Evolutionary conservation across 306 rosid species (phyloP), one percentile per base, ranked within the genome.

Genomic region (Glycine latifolia): DNA sequence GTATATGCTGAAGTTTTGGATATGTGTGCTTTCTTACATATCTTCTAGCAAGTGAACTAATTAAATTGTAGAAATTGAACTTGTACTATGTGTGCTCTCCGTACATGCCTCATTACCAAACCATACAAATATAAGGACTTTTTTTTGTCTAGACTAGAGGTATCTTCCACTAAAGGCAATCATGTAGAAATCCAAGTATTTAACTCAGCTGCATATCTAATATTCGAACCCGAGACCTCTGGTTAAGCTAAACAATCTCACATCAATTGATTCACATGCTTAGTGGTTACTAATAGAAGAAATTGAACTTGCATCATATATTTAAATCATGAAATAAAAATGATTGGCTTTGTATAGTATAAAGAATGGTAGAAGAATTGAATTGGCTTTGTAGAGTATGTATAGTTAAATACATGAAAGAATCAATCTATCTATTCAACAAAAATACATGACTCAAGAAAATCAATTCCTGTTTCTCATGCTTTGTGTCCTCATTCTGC

Each of bases 401-500:
- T 9, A 10, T 47, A 52, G 61, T 55, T 55, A n/a, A 55, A 55
- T 6, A 55, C 67, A 60, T 60, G 67, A 60, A 60, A 60, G 67
- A 60, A 60, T 60, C 8, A 26, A 60, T 26, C 7, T 2, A 60
- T 26, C 7, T 2, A 17, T 17, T 26, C 0, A 58, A 16, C 4
- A 58, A 60, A 4, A 58, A 20, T 11, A 20, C 16, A 77, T 52
- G 67, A 37, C 37, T 58, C 7, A 50, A 73, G 31, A 53, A 16
- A 39, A 65, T 76, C 31, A 83, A 37, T 69, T 33, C 12, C 78
- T 39, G 5, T 75, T 15, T 72, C 50, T 81, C 80, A 73, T 83
- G 72, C 58, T 79, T n/a, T 72, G 82, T 49, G 83, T 33, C 70
- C 88, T 91, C 87, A 87, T 81, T 77, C 90, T 87, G 50, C 54